phyloP scores from a whole-genome alignment of 495 filamentous ascomycete species.

The Penicillium arizonense region DNA sequence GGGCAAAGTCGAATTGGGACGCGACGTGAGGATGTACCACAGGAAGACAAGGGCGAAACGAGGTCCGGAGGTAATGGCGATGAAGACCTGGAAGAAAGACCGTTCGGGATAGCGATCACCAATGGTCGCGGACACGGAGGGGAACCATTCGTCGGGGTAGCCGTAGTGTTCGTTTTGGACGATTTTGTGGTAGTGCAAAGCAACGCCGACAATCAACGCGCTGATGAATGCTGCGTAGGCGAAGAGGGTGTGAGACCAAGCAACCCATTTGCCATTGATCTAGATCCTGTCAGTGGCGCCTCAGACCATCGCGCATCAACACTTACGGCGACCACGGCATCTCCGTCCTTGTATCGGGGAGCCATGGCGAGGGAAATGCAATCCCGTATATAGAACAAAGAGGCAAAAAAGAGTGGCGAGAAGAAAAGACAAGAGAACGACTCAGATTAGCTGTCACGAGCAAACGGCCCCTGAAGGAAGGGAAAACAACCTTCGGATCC shows the following conservation, averaged over 20 bases:
- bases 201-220: constrained; percentile 80
- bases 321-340: constrained; percentile 71
- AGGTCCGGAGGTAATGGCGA: constrained; percentile 92
- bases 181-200: constrained; percentile 92
- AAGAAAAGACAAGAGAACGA: constrained; percentile 25
- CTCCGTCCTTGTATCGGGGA: constrained; percentile 86
- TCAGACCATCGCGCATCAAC: constrained; percentile 15
- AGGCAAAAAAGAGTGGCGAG: constrained; percentile 37
- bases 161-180: constrained; percentile 96
- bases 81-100: constrained; percentile 94
- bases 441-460: constrained; percentile 15
- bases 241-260: constrained; percentile 78
- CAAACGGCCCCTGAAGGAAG: constrained; percentile 37
- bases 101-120: constrained; percentile 97
- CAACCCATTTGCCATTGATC: constrained; percentile 90
- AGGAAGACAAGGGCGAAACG: constrained; percentile 88
- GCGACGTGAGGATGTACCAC: constrained; percentile 86
- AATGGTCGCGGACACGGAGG: constrained; percentile 97
- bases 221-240: constrained; percentile 92
- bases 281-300: constrained; percentile 26
- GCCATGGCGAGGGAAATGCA: constrained; percentile 54
- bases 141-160: constrained; percentile 98
- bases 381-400: constrained; percentile 19
- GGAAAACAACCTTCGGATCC: constrained; percentile 25
- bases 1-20: constrained; percentile 69